Evolutionary conservation across 441 rosid species (phyloP).

Genomic region (Eugenia klotzschiana): DNA sequence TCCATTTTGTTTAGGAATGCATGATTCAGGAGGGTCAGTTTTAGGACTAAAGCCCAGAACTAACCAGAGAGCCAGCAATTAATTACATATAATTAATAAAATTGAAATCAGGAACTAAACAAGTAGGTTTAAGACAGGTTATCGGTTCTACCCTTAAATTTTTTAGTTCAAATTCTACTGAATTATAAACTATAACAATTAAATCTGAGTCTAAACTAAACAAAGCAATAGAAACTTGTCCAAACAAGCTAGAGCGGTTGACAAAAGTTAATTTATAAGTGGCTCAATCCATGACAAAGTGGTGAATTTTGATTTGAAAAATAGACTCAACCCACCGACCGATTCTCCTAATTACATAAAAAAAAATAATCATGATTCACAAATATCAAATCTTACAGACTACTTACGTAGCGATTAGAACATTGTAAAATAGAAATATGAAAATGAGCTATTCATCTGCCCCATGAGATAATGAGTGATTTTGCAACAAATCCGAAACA

Average conservation of each 20-base stretch:
- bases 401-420: not conserved
- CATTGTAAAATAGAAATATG: not conserved
- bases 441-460: not conserved
- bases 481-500: not conserved
- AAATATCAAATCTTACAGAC: not conserved
- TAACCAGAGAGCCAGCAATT: not conserved
- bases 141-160: not conserved
- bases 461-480: not conserved
- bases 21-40: not conserved
- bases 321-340: not conserved
- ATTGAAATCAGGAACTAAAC: not conserved
- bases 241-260: not conserved
- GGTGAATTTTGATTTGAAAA: not conserved
- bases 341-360: not conserved
- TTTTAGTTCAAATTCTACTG: not conserved
- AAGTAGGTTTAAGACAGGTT: not conserved
- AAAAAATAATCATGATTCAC: not conserved
- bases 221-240: not conserved
- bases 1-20: not conserved
- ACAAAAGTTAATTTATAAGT: not conserved
- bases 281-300: not conserved
- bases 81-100: not conserved
- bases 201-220: not conserved
- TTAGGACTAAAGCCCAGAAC: not conserved
- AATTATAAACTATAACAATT: not conserved